Evolutionary conservation across 1,284 basidiomycete genomes (phyloP), one percentile per base, ranked within the genome.

Genomic region (Ceratobasidium sp.): DNA sequence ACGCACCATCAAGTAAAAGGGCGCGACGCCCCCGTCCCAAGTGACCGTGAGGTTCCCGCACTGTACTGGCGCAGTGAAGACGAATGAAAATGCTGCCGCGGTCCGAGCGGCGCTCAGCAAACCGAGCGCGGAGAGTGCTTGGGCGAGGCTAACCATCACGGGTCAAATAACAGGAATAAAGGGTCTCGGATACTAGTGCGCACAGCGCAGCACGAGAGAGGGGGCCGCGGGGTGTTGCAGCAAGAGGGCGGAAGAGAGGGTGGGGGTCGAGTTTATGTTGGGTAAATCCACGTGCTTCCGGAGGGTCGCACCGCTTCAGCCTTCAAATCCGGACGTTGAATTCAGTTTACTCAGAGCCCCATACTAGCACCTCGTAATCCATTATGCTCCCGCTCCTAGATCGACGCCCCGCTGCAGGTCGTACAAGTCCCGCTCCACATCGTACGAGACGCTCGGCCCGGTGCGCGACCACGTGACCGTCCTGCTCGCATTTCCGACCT

Each of bases 21-120:
- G 91, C 45, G 85, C 79, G 8, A 80, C 82, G 26, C 90, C 91
- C 73, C 89, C 91, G 90, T 73, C 58, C 75, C 75, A 75, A 10
- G 61, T 71, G 26, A 75, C 46, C 2, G 75, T 75, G 14, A 75
- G 39, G 23, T 64, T 43, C n/a, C 61, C 75, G 46, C 75, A 75
- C 48, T 75, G 73, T 6, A 71, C 53, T 23, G 75, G 75, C 16
- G 74, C 62, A 30, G 74, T 60, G 55, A 73, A 73, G 0, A 62
- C 61, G 45, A 74, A 74, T 6, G 73, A 74, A 67, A 74, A 74
- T 34, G 71, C 59, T 10, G 50, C 50, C 45, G 39, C 21, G 30
- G 36, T 46, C 9, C 50, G 32, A 39, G 53, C 9, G 2, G 45
- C 52, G 23, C 30, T 8, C 36, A 71, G 26, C 41, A 71, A 39